Base-by-base conservation (phyloP, 352 stramenopile species). In the Phytophthora capsici region DNA sequence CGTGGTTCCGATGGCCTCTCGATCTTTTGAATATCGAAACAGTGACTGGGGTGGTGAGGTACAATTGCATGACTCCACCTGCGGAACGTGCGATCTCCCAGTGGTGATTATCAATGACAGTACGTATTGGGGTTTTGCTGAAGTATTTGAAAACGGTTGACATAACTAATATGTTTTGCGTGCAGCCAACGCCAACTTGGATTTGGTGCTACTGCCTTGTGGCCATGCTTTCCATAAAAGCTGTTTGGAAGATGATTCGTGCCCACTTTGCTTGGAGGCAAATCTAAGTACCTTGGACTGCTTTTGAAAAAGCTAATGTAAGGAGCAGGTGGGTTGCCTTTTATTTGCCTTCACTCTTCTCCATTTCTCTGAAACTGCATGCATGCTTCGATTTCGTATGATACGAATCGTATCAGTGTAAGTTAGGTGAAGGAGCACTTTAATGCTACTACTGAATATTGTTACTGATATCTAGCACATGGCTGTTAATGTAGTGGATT, bases 31-130 rank as follows among this genome's bases (percentile, higher is more conserved):
- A 41, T 92, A 84, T 52, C 77, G 86, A 23, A 94, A 91, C 63
- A 94, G 87, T 53, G 88, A 94, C 52, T 96, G 88, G 88, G 88
- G 88, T 45, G 86, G 88, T 19, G 88, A 95, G 63, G 82, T 96
- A 22, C 86, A 95, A 53, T 64, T 96, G 8, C 88, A 96, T 46
- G 86, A 96, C 63, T 89, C 80, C 12, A 87, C 74, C 2, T 96
- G 88, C 50, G 73, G 71, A 2, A 58, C 69, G 28, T 96, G 88
- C 45, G 86, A 94, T 22, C 73, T 96, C 7, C 82, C 88, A 13
- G 84, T 96, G 10, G 80, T 96, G 46, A 88, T 95, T 34, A 89
- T 96, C 60, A 71, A 69, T 20, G 80, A 91, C 47, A 79, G 88
- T 96, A 78, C 17, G 74, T 73, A 17, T 8, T 58, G 60, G 51